Base-by-base conservation (phyloP, 1,284 basidiomycete genomes). In the Ustilago lituana region DNA sequence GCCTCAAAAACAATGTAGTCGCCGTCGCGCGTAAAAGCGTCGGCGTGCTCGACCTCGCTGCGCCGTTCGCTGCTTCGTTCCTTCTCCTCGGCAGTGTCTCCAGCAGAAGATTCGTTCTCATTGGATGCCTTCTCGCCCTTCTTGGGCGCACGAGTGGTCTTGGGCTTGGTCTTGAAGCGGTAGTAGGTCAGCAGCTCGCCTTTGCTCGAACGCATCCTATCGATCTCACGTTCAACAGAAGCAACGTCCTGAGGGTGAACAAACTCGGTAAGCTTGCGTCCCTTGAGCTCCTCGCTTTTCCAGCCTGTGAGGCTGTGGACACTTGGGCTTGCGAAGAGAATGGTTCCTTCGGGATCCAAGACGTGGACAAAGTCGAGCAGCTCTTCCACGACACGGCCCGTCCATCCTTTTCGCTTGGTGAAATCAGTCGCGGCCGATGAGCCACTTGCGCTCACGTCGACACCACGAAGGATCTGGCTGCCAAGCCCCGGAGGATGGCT, bases 371-470 rank as follows among this genome's bases (percentile, higher is more conserved):
- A 77, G 53, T 78, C 77, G 36, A 77, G 62, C 41, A 78, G 53
- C 44, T 78, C 77, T 37, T 78, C 77, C 5, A 78, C 71, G 23
- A 78, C 67, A 27, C 77, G 67, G 3, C 50, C 68, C 11, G 72
- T 61, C 77, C 77, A 78, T 17, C 77, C 77, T 41, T 78, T 78
- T 23, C 77, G 63, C 43, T 74, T 75, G 33, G 77, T 78, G 36
- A 78, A 77, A 39, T 77, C 77, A 41, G 69, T 70, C 27, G 72
- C 71, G 3, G 75, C 69, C 3, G 62, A 63, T 15, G 56, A 59
- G 29, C 74, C 71, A 12, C 60, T 67, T 9, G 73, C 64, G 40
- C 65, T 66, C 14, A 63, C 53, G 43, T 74, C 73, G 48, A 63
- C 60, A 32, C 73, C 73, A 33, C 64, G 57, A 3, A 75, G 57